phyloP scores from a whole-genome alignment of 768 basidiomycete species.

The Grammothele lineata region DNA sequence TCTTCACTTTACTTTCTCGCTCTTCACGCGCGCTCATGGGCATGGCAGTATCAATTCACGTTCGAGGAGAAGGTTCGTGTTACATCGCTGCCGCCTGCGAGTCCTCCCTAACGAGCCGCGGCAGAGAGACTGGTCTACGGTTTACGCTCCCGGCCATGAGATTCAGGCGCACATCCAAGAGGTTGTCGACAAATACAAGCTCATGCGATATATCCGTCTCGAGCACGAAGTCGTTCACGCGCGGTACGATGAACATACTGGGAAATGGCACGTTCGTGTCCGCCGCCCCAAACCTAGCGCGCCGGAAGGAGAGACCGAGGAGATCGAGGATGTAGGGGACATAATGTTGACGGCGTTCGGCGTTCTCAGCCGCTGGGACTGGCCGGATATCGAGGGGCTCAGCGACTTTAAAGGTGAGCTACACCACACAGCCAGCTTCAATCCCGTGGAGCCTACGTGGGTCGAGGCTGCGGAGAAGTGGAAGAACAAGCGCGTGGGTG shows the following conservation, averaged over 20 bases:
- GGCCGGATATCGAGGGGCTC: constrained; percentile 63
- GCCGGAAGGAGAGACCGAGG: constrained; percentile 10
- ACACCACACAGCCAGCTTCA: constrained; percentile 59
- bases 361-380: constrained; percentile 50
- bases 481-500: constrained; percentile 47
- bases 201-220: constrained; percentile 50
- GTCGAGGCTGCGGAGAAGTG: constrained; percentile 42
- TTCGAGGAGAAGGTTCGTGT: constrained; percentile 46
- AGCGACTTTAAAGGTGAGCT: constrained; percentile 50
- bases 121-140: constrained; percentile 56
- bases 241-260: constrained; percentile 42
- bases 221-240: constrained; percentile 51
- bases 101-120: background rate
- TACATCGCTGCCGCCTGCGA: background rate
- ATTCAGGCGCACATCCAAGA: constrained; percentile 51
- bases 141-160: constrained; percentile 57
- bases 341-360: constrained; percentile 52
- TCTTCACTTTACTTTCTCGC: background rate
- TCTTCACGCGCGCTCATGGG: background rate
- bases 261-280: constrained; percentile 50
- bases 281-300: background rate
- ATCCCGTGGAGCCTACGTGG: constrained; percentile 31
- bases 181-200: constrained; percentile 55
- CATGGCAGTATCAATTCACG: constrained; percentile 50
- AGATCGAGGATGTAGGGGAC: constrained; percentile 50